These are phyloP conservation scores for Scheffersomyces stipitis DNA, from an alignment of 805 yeast species.

Conservation along the genomic window DNA sequence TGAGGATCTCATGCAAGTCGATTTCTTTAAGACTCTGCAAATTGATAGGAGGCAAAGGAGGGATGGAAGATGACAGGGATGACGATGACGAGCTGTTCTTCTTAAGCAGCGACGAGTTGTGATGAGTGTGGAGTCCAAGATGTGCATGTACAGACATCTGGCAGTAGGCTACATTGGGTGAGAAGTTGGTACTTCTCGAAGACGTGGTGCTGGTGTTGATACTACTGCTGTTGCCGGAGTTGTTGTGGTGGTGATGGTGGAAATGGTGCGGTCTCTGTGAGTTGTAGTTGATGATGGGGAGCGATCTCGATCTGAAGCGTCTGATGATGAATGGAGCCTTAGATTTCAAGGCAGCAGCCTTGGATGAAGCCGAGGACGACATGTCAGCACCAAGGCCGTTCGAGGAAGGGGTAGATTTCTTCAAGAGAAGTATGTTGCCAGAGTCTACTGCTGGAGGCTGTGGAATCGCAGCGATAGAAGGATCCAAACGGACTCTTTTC, in stretches of 20 bases:
- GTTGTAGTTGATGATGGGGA: slow-evolving; percentile 42
- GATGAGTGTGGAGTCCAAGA: slow-evolving; percentile 3
- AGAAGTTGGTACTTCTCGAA: slow-evolving; percentile 8
- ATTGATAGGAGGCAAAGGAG: slow-evolving; percentile 79
- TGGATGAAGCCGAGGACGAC: slow-evolving; percentile 2
- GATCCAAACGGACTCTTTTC: slow-evolving; percentile 22
- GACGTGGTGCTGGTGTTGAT: slow-evolving; percentile 6
- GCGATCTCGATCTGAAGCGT: slow-evolving; percentile 37
- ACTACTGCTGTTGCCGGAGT: slow-evolving; percentile 5
- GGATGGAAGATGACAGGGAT: slow-evolving; percentile 16
- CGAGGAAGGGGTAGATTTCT: slow-evolving; percentile 5
- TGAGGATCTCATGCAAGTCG: slow-evolving; percentile 82
- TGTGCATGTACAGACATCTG: background rate
- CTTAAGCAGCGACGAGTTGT: slow-evolving; percentile 11
- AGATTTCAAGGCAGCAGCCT: slow-evolving; percentile 3
- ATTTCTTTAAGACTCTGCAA: slow-evolving; percentile 79
- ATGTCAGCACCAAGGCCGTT: background rate
- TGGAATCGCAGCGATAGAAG: slow-evolving; percentile 4
- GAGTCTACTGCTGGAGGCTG: slow-evolving; percentile 14
- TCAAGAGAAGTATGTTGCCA: slow-evolving; percentile 6
- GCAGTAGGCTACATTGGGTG: background rate
- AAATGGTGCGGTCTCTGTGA: slow-evolving; percentile 14
- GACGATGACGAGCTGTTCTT: slow-evolving; percentile 8
- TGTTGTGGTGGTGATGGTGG: slow-evolving; percentile 16
- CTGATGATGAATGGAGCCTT: slow-evolving; percentile 36